phyloP scores from a whole-genome alignment of 345 rosid species.

The Aurinia saxatilis region DNA sequence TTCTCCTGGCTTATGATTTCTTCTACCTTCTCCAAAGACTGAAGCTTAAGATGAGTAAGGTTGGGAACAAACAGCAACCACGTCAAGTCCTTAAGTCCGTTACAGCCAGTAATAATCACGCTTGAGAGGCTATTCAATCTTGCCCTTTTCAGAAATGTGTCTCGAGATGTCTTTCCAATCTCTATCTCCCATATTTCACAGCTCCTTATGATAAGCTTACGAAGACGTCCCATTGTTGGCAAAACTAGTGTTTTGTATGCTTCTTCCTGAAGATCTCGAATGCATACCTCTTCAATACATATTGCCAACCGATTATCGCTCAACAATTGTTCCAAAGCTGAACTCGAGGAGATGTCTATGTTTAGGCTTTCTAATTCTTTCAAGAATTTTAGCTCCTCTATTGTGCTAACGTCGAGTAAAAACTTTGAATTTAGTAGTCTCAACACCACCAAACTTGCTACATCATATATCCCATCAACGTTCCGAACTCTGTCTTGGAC shows the following conservation, averaged over 20 bases:
- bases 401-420: neutral
- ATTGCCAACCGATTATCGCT: neutral
- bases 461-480: too few relatives aligned
- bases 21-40: too few relatives aligned
- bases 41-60: too few relatives aligned
- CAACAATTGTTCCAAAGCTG: neutral
- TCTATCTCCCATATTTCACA: neutral
- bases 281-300: neutral
- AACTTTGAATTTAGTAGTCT: neutral
- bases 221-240: neutral
- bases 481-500: too few relatives aligned
- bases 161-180: neutral
- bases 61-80: slow-evolving; percentile 13
- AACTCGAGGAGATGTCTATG: neutral
- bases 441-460: neutral
- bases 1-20: too few relatives aligned
- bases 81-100: neutral
- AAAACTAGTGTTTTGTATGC: neutral
- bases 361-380: neutral
- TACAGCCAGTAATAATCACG: neutral
- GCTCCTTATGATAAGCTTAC: slow-evolving; percentile 1
- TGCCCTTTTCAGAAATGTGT: neutral
- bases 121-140: neutral
- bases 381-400: slow-evolving; percentile 1
- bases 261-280: slow-evolving; percentile 3